A percentile compares a stretch with the other conserved stretches of the same genome.
These are phyloP conservation scores for barrel medic (Medicago truncatula) DNA, from an alignment of 306 rosid species.

Conservation along the genomic window DNA sequence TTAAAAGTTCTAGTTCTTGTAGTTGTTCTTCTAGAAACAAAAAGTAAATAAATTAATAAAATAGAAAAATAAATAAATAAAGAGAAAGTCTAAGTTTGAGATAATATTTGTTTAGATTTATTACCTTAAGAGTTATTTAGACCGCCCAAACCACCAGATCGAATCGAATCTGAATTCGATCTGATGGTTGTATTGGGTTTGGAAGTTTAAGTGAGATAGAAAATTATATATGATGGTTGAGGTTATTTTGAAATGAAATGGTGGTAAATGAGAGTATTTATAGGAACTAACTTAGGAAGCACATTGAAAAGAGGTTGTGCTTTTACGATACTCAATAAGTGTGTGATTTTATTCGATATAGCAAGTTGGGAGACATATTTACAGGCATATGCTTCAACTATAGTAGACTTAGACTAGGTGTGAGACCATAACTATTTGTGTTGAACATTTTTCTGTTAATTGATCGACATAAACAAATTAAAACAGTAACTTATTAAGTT, in stretches of 20 bases:
- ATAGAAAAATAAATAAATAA: background rate
- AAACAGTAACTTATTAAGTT: constrained; percentile 40
- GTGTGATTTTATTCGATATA: constrained; percentile 50
- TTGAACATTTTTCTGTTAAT: constrained; percentile 13
- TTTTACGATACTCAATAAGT: constrained; percentile 68
- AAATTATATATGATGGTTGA: constrained; percentile 48
- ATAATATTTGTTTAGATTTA: constrained; percentile 1
- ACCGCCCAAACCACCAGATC: constrained; percentile 59
- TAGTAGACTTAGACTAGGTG: constrained; percentile 35
- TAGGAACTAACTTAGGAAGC: constrained; percentile 59
- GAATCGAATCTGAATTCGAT: constrained; percentile 57
- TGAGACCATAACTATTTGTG: constrained; percentile 41
- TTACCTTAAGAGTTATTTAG: constrained; percentile 43
- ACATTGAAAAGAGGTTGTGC: constrained; percentile 61
- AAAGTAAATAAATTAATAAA: background rate
- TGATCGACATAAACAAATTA: constrained; percentile 37
- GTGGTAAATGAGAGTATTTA: constrained; percentile 73
- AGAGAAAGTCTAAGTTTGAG: background rate
- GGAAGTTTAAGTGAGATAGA: constrained; percentile 46
- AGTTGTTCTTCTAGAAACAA: constrained; percentile 14
- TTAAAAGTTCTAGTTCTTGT: constrained; percentile 1
- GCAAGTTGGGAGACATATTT: constrained; percentile 68
- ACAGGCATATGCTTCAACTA: constrained; percentile 48
- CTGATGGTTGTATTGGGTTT: constrained; percentile 57
- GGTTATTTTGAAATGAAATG: constrained; percentile 64